phyloP scores from a whole-genome alignment of 176 grass and related monocot genomes.

The Oryza australiensis region DNA sequence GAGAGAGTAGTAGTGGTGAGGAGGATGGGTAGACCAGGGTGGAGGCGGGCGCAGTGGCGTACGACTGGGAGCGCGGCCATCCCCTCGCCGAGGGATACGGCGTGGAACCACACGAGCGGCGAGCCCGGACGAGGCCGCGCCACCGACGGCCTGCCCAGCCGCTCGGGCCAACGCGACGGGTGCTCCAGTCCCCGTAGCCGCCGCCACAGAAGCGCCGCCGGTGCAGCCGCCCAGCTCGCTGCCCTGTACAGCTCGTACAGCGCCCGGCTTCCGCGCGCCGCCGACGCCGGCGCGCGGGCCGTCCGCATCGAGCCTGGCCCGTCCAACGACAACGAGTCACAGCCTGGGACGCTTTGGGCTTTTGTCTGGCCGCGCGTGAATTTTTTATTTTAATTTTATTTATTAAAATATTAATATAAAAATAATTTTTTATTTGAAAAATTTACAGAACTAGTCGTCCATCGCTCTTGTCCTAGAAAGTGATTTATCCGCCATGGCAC shows the following conservation, averaged over 20 bases:
- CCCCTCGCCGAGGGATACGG: constrained; percentile 85
- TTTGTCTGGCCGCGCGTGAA: neutral
- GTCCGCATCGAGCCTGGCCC: constrained; percentile 30
- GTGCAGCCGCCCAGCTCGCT: constrained; percentile 49
- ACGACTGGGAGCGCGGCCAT: constrained; percentile 81
- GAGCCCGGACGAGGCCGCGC: constrained; percentile 50
- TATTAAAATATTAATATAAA: too few relatives aligned
- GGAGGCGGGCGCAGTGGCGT: constrained; percentile 51
- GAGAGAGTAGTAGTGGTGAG: constrained; percentile 88
- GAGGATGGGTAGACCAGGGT: constrained; percentile 55
- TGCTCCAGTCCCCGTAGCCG: constrained; percentile 63
- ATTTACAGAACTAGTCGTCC: too few relatives aligned
- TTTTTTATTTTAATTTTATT: too few relatives aligned
- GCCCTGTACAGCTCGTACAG: constrained; percentile 62
- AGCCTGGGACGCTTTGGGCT: neutral
- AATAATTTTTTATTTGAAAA: too few relatives aligned
- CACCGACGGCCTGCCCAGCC: constrained; percentile 54
- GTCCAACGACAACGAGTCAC: neutral
- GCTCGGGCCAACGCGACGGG: constrained; percentile 59
- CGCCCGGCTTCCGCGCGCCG: constrained; percentile 32
- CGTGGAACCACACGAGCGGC: constrained; percentile 80
- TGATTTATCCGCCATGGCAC: too few relatives aligned
- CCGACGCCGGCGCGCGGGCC: constrained; percentile 5
- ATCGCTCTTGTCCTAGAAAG: too few relatives aligned
- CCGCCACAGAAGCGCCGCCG: constrained; percentile 53